Evolutionary conservation across 2,329 filamentous ascomycete species (phyloP).

Genomic region (Ophiosphaerella korrae): DNA sequence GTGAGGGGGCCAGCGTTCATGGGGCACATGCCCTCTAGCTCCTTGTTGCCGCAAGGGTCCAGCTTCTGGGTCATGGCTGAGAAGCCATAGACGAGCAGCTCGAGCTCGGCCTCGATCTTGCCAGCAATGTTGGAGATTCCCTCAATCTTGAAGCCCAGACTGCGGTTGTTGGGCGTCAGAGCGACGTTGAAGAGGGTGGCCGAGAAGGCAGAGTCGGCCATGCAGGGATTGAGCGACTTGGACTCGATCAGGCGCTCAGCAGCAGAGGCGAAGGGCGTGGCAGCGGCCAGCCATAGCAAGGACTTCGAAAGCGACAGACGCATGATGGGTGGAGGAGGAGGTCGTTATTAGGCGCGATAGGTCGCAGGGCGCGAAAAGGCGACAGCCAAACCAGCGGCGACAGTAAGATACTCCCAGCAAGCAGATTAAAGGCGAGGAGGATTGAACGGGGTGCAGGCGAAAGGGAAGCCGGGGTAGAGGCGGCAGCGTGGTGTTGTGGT

Average conservation of each 20-base stretch:
- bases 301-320: slow-evolving; percentile 39
- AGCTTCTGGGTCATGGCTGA: slow-evolving; percentile 69
- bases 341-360: slow-evolving; percentile 11
- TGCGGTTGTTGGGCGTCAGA: slow-evolving; percentile 76
- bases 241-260: slow-evolving; percentile 70
- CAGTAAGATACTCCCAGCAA: slow-evolving; percentile 13
- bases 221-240: slow-evolving; percentile 82
- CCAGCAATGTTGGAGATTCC: slow-evolving; percentile 84
- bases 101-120: slow-evolving; percentile 77
- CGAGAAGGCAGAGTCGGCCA: slow-evolving; percentile 83
- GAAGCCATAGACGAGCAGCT: slow-evolving; percentile 83
- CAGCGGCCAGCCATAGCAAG: slow-evolving; percentile 43
- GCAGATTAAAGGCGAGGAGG: slow-evolving; percentile 3
- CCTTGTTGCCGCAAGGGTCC: slow-evolving; percentile 73
- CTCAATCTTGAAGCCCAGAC: slow-evolving; percentile 74
- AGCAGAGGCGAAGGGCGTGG: slow-evolving; percentile 59
- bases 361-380: slow-evolving; percentile 11
- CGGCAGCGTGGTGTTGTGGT: slow-evolving; percentile 8
- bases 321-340: slow-evolving; percentile 33
- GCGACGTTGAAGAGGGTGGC: slow-evolving; percentile 87
- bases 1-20: slow-evolving; percentile 86
- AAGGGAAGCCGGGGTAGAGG: slow-evolving; percentile 4
- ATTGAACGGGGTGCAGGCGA: background rate
- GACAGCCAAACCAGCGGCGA: slow-evolving; percentile 45
- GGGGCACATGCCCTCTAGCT: slow-evolving; percentile 78